Base-by-base conservation (phyloP, 108 stramenopile species). In the Cyclotella cryptica region DNA sequence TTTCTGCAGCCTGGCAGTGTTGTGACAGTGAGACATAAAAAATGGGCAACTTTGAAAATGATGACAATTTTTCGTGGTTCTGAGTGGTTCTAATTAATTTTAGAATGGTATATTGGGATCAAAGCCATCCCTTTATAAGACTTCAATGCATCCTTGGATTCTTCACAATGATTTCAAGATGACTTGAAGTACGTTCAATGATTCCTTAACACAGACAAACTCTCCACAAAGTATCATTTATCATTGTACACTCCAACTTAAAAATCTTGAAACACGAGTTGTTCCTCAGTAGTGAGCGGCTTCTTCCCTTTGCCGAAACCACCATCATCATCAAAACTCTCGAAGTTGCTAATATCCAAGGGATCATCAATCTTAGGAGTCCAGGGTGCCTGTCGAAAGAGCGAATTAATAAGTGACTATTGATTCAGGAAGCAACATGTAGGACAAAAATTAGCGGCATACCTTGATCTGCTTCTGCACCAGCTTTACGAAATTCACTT, bases 261-360 rank as follows among this genome's bases (percentile, higher is more conserved):
- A 30, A 83, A 83, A 24, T 83, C 77, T 69, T 43, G 49, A 66
- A 83, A 83, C 30, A 78, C 66, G 24, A 74, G 64, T 58, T 83
- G 82, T 67, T 83, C 77, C 24, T 78, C 71, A 6, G 62, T 54
- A 10, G 77, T 71, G 13, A 80, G 26, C 7, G 66, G 67, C 61
- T 69, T 83, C 82, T 74, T 83, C 30, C 27, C 66, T 35, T 61
- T 53, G 45, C 59, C 57, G 45, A 76, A 72, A 24, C 61, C 53
- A 26, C 46, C 66, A 27, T 66, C 81, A 35, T 60, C 65, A 27
- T 82, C 62, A 72, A 75, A 87, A 45, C 77, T 69, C 35, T 98
- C 99, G 80, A 99, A 99, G 80, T 96, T 82, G 15, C 86, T 87
- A 10, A 92, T 85, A 75, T 96, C 95, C 42, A 93, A 66, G 10